Base-by-base conservation (phyloP, 2,329 filamentous ascomycete genomes). In the Monosporascus sp. region DNA sequence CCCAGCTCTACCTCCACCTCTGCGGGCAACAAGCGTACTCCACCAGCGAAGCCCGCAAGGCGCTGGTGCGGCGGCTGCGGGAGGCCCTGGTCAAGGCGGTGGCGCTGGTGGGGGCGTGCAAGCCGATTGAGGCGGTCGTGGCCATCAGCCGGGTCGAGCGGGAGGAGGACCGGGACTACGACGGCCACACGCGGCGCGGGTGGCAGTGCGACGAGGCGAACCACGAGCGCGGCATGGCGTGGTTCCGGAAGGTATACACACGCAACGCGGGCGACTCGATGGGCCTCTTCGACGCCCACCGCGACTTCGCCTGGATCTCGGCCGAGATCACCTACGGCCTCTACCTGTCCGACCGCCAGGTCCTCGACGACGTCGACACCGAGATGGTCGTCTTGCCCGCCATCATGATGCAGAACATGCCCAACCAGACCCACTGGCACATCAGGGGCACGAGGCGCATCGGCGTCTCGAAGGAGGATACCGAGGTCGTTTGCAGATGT, bases 31-130 rank as follows among this genome's bases (percentile, higher is more conserved):
- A 78, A 0, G 66, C 73, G 41, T 78, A 74, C 59, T 59, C 68
- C 1, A 75, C 72, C 0, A 56, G 76, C 0, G 69, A 68, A 1
- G 65, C 74, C 15, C 73, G 80, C 11, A 68, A 81, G 60, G 65
- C 63, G 0, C 69, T 84, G 7, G 69, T 82, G 51, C 74, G 76
- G 2, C 69, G 79, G 3, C 60, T 84, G 2, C 75, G 84, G 44
- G 84, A 87, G 65, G 76, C 75, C 0, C 70, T 87, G 14, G 66
- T 87, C 54, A 86, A 87, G 66, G 68, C 75, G n/a, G 72, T 82
- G 11, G 71, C 73, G 14, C 70, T 86, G 2, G 74, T 84, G 17
- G 84, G 84, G 1, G 80, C 86, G 0, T 84, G 80, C 65, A 86
- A 84, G 61, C 81, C 82, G 7, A 66, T 87, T 5, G 82, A 85